Conservation (phyloP, 208 protist species). For the Trypanosoma melophagium region DNA sequence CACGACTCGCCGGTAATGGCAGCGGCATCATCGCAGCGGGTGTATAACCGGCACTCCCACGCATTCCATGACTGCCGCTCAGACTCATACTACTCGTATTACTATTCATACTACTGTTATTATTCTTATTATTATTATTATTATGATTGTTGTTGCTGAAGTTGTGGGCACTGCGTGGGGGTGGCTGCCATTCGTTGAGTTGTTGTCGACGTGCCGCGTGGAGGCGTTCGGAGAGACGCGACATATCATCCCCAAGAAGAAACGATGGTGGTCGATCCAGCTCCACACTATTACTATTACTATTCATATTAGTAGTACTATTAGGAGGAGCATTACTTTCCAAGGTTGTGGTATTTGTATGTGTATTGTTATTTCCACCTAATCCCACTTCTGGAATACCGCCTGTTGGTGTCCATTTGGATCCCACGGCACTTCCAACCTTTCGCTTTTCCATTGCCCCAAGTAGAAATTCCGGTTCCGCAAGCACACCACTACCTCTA, state of each 20-base stretch:
- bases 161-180: no score
- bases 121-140: no score
- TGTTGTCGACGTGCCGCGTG: neutral
- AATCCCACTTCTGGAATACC: constrained; percentile 5
- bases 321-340: no score
- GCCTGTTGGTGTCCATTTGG: constrained; percentile 16
- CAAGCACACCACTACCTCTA: neutral
- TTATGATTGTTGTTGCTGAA: no score
- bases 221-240: constrained; percentile 21
- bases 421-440: constrained; percentile 9
- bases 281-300: neutral
- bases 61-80: neutral
- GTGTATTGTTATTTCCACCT: neutral
- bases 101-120: no score
- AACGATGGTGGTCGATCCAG: constrained; percentile 7
- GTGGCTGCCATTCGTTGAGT: no score
- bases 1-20: neutral
- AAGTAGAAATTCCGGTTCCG: constrained; percentile 27
- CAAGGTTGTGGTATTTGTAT: neutral
- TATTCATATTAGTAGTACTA: no score
- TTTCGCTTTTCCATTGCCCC: constrained; percentile 9
- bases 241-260: constrained; percentile 21
- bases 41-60: constrained; percentile 11
- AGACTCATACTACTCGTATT: no score
- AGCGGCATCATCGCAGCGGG: neutral